phyloP scores from a whole-genome alignment of 768 basidiomycete species.

The Podaxis sp. region DNA sequence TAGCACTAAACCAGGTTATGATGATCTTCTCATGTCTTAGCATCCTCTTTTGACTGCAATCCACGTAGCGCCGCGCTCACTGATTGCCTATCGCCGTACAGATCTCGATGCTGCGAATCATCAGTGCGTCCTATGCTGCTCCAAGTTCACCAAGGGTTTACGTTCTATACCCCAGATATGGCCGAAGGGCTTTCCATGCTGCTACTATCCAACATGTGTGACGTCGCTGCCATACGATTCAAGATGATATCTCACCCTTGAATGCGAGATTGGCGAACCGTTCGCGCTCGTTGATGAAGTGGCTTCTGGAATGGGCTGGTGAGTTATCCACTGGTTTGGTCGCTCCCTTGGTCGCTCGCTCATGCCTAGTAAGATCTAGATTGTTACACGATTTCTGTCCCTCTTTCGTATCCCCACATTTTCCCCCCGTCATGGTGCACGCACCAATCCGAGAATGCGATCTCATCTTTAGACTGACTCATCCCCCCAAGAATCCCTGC shows the following conservation, averaged over 20 bases:
- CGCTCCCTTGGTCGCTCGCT: background rate
- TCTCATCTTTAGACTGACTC: no score
- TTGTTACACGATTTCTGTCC: background rate
- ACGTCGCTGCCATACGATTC: background rate
- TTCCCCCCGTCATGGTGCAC: no score
- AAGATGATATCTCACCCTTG: background rate
- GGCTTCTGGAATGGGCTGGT: no score
- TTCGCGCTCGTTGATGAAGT: background rate
- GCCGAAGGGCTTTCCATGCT: background rate
- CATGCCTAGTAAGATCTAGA: background rate
- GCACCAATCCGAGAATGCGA: no score
- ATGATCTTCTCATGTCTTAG: background rate
- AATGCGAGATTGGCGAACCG: background rate
- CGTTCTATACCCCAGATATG: background rate
- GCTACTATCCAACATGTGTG: background rate
- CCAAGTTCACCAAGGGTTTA: background rate
- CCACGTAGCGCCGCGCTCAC: background rate
- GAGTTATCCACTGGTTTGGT: no score
- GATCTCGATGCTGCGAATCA: background rate
- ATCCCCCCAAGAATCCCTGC: no score
- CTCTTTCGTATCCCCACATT: no score
- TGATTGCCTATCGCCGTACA: background rate
- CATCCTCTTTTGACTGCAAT: no score
- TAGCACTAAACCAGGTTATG: background rate
- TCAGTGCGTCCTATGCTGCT: background rate